A percentile compares a stretch with the other conserved stretches of the same genome.
These are phyloP conservation scores for Cydonia oblonga DNA, from an alignment of 331 rosid genomes.

Conservation along the genomic window DNA sequence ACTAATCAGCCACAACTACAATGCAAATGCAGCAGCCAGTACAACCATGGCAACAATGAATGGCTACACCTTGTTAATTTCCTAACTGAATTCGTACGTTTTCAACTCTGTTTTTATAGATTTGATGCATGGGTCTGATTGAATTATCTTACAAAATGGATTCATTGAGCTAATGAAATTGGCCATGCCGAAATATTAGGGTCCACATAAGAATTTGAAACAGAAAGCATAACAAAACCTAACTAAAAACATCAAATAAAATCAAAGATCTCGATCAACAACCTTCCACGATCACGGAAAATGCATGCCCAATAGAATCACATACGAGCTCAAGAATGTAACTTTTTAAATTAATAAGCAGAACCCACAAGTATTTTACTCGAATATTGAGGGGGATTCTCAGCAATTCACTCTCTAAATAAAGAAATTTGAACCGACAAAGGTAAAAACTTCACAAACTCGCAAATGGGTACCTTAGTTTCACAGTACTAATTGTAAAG, in stretches of 20 bases:
- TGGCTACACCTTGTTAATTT: background rate
- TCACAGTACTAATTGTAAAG: background rate
- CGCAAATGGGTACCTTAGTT: slow-evolving; percentile 4
- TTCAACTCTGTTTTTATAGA: background rate
- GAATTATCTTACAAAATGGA: background rate
- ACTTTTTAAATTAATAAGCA: background rate
- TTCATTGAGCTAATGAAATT: background rate
- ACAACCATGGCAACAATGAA: background rate
- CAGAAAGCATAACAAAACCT: background rate
- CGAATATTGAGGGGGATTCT: background rate
- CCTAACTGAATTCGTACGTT: background rate
- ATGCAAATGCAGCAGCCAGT: background rate
- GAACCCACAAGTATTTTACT: background rate
- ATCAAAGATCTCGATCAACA: background rate
- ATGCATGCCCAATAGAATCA: background rate
- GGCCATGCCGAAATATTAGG: background rate
- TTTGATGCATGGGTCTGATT: background rate
- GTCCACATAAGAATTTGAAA: background rate
- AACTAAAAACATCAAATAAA: background rate
- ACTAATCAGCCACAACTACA: background rate
- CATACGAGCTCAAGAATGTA: background rate
- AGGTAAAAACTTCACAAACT: slow-evolving; percentile 4
- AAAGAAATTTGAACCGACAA: slow-evolving; percentile 19
- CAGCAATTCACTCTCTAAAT: background rate
- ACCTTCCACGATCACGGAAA: background rate